Evolutionary conservation across 805 yeast genomes (phyloP), one percentile per base, ranked within the genome.

Genomic region (Kodamaea hsintzibuensis): DNA sequence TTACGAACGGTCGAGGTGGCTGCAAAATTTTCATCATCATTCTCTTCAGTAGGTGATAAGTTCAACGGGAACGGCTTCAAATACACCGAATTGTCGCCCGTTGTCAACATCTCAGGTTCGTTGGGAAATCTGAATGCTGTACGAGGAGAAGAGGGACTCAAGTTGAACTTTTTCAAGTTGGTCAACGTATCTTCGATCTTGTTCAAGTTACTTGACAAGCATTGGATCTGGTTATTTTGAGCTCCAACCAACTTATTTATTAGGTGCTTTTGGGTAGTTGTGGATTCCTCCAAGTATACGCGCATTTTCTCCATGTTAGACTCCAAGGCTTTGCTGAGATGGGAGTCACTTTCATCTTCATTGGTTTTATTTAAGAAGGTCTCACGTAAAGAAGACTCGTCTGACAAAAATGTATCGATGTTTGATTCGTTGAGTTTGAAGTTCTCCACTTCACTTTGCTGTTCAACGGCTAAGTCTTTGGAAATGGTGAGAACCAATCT

Each of bases 51-150:
- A 2, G 47, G 47, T 30, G 44, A 38, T 13, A 59, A 51, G 44
- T 59, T 62, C 25, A 63, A 57, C 1, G 67, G 67, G 53, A 62
- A 63, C 2, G 67, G 67, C 37, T 54, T 58, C 13, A 60, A 27
- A 30, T 47, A 52, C 7, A 51, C 46, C 8, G 50, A 43, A 7
- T 43, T 18, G n/a, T 39, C 19, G 19, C 25, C 17, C 17, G 18
- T 13, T 39, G 17, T 10, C 7, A 16, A 40, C 18, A 6, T 13
- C 5, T 40, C 44, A 12, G 19, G 10, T 17, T 44, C 51, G 22
- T 45, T 25, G 22, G 48, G 38, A 14, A 27, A 45, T 22, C 5
- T 6, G 25, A 27, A 16, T 12, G 43, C n/a, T 25, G 39, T 18
- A 4, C 14, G 17, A n/a, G 49, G 37, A 16, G 47, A 30, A 14